These are phyloP conservation scores for Saraca asoca DNA, from an alignment of 331 rosid genomes.

Conservation along the genomic window DNA sequence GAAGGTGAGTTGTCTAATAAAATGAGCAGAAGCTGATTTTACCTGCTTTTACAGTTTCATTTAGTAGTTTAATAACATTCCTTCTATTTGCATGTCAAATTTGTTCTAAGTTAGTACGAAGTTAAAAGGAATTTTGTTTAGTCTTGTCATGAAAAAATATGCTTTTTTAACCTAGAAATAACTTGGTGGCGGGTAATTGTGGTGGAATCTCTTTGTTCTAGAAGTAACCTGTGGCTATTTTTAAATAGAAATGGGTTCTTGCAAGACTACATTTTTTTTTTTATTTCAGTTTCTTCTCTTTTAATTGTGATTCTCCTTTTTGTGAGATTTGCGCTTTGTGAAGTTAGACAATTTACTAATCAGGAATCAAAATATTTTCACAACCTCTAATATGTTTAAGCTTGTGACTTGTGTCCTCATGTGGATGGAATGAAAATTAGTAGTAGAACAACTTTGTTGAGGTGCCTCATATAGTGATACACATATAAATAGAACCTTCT, in stretches of 20 bases:
- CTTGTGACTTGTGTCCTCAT: not conserved
- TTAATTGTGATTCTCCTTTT: not conserved
- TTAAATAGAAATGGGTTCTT: not conserved
- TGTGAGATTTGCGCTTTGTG: not conserved
- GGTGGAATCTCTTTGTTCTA: not conserved
- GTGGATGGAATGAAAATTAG: not conserved
- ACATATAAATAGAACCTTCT: too few species aligned
- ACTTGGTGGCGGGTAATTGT: too few species aligned
- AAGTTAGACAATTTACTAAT: not conserved
- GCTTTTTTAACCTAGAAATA: too few species aligned
- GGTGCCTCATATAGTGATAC: too few species aligned
- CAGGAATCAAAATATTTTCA: not conserved
- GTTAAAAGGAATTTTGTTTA: not conserved
- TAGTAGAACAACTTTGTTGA: not conserved
- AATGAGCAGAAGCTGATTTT: not conserved
- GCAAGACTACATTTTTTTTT: not conserved
- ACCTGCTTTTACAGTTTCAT: not conserved
- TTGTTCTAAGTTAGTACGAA: slow-evolving; percentile 7
- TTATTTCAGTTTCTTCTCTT: not conserved
- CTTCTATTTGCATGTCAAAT: not conserved
- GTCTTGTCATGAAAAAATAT: too few species aligned
- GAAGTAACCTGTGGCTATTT: not conserved
- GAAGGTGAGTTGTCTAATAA: too few species aligned
- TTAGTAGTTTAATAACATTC: not conserved
- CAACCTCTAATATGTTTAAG: not conserved